Conservation (phyloP, 1,139 yeast species). For the Sporopachydermia cereana region DNA sequence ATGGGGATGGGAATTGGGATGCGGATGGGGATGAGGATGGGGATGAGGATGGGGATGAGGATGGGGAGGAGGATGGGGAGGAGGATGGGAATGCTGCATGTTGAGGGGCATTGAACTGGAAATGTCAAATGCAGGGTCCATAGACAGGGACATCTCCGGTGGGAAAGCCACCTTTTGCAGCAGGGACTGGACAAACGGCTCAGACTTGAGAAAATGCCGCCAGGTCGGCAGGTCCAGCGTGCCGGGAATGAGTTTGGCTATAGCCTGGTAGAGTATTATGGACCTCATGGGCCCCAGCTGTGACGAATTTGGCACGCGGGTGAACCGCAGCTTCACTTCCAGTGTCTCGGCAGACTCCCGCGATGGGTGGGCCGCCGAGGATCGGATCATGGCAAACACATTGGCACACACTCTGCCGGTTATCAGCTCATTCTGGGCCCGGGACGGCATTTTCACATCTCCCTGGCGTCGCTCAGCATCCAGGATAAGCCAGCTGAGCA, state of each 20-base stretch:
- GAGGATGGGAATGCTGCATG: not conserved
- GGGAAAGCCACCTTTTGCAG: not conserved
- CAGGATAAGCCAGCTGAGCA: slow-evolving; percentile 20
- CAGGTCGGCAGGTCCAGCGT: not conserved
- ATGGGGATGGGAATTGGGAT: not conserved
- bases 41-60: not conserved
- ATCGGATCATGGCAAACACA: slow-evolving; percentile 2
- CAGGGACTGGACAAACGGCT: not conserved
- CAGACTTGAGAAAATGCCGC: not conserved
- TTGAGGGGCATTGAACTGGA: not conserved
- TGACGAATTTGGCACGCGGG: slow-evolving; percentile 11
- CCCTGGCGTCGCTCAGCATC: slow-evolving; percentile 6
- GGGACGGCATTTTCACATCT: slow-evolving; percentile 7
- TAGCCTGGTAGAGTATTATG: not conserved
- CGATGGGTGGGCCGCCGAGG: not conserved
- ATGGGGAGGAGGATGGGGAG: not conserved
- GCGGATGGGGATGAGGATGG: not conserved
- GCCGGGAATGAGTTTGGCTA: not conserved
- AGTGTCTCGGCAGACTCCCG: slow-evolving; percentile 13
- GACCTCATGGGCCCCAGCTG: not conserved
- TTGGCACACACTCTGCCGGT: slow-evolving; percentile 3
- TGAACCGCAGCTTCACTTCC: slow-evolving; percentile 15
- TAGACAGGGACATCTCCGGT: not conserved
- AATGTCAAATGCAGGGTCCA: not conserved
- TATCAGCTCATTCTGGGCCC: slow-evolving; percentile 12